Conservation (phyloP, 192 early-diverging fungal genomes). For the Coemansia sp. region DNA sequence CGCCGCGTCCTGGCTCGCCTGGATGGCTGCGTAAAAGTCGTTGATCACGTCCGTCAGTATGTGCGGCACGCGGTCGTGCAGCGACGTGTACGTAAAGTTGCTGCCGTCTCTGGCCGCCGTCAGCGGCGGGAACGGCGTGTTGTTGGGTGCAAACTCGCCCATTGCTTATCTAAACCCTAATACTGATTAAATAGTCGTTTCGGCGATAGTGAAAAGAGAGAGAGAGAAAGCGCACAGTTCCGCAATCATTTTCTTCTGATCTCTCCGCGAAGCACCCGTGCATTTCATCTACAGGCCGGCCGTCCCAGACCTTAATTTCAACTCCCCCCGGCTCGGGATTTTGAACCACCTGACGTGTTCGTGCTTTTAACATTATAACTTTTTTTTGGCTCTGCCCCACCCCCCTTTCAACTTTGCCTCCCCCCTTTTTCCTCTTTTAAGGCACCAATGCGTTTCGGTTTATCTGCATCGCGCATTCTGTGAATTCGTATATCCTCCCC, state of each 20-base stretch:
- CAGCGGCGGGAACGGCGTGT: constrained; percentile 59
- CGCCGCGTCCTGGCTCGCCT: constrained; percentile 18
- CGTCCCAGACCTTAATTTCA: no score
- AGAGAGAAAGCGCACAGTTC: no score
- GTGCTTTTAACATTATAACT: no score
- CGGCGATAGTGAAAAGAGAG: constrained; percentile 3
- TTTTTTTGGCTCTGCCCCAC: no score
- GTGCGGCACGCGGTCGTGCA: constrained; percentile 72
- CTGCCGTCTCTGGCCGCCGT: constrained; percentile 57
- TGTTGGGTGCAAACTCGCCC: constrained; percentile 42
- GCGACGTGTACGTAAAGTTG: constrained; percentile 75
- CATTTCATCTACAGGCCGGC: no score
- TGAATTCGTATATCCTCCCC: background rate
- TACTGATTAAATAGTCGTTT: no score
- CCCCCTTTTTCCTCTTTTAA: background rate
- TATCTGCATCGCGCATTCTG: background rate
- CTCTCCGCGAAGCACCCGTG: no score
- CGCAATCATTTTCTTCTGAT: no score
- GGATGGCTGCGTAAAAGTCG: constrained; percentile 58
- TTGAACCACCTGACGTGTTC: no score
- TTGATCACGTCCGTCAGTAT: constrained; percentile 80
- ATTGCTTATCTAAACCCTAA: no score
- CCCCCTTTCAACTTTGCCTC: background rate
- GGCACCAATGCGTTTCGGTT: background rate
- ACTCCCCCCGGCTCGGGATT: no score